Evolutionary conservation across 352 stramenopile species (phyloP), one percentile per base, ranked within the genome.

Genomic region (Globisporangium canariense): DNA sequence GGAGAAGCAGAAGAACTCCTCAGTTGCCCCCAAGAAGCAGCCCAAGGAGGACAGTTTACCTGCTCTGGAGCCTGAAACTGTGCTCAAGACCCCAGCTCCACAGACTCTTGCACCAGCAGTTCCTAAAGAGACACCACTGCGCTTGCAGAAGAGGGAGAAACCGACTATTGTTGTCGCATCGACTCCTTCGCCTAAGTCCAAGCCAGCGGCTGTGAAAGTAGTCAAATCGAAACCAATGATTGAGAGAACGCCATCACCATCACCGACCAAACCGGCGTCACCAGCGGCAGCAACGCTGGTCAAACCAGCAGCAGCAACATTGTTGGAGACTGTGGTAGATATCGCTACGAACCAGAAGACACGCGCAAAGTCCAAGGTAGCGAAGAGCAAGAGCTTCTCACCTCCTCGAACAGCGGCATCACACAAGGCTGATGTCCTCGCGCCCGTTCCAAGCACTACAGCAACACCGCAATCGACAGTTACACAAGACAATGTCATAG

Each of bases 1-100:
- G 6, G 52, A 68, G 28, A 64, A 53, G 36, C 22, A 68, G 20
- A 64, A 53, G 25, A 36, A 34, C 2, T 50, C 38, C 3, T 45
- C 28, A 16, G 22, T 28, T 32, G 50, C 25, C 32, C n/a, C n/a
- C n/a, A 51, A 45, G 11, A 58, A 54, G 34, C 40, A 62, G 45
- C 13, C 14, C 5, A 25, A 16, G 3, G 25, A 43, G 9, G 20
- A 34, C 7, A 25, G 22, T 3, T 7, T 28, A 13, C 43, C 16
- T 50, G 56, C 30, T 11, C 6, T 41, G 10, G 25, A 53, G 16
- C 25, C 14, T 3, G 13, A 61, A 53, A 3, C 8, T 30, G 36
- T 16, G 2, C 22, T 43, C 22, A 41, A 43, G 51, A 1, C 9
- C 0, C 28, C 18, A 47, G 41, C 36, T 4, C 36, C 36, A 41